Evolutionary conservation across 768 basidiomycete genomes (phyloP), one percentile per base, ranked within the genome.

Genomic region (Sarcomyxa edulis): DNA sequence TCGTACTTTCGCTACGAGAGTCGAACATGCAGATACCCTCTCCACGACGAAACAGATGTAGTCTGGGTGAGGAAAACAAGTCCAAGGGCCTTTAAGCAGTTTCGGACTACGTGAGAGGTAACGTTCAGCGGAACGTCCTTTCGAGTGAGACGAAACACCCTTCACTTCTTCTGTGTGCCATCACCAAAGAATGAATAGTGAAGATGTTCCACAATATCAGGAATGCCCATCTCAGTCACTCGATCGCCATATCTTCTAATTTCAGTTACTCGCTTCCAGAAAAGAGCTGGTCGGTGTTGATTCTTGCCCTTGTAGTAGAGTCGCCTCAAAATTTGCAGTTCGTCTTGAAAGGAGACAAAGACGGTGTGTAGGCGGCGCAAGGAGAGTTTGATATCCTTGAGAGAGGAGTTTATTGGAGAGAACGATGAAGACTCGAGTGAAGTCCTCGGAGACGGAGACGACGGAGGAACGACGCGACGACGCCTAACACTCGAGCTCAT

Each of bases 261-360:
- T 51, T 89, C 88, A 7, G 54, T 49, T 11, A 82, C 62, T 21
- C 76, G 76, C 49, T 72, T 66, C 82, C 84, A 89, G 55, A 86
- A 87, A 8, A 87, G 58, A 18, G 81, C 72, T 3, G 66, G 53
- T 21, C 77, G 71, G 53, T 85, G 84, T 50, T 91, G 87, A 47
- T 88, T 90, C 52, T 83, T 86, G 46, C 76, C 78, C 48, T 85
- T 86, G 61, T 90, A 89, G 54, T 80, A 81, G 2, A 89, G 53
- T 43, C 81, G 68, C 48, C 81, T 76, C 24, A 89, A 63, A 14
- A 84, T 56, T 36, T 71, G 71, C 5, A 76, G 54, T 48, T 87
- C 84, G 19, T 74, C 67, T 3, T 58, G 47, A 28, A 72, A 66
- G 10, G 63, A 52, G 11, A 60, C 44, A 31, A 76, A 48, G 8